Conservation (phyloP, 2,329 filamentous ascomycete genomes). For the Fusarium newnesense region DNA sequence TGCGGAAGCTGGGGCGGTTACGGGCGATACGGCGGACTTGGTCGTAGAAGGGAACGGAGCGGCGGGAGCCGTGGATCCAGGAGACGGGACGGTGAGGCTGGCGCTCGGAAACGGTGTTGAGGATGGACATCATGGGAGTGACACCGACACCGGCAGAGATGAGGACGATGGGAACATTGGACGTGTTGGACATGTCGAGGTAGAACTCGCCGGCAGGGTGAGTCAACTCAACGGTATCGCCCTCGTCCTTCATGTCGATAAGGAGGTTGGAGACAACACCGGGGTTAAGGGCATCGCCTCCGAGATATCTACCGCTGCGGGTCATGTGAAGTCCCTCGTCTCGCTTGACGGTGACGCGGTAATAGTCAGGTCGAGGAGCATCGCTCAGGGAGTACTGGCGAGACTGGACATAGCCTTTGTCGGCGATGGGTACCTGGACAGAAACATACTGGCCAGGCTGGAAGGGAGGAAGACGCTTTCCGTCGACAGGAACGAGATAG, state of each 20-base stretch:
- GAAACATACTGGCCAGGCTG: conserved; percentile 79
- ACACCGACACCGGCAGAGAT: conserved; percentile 71
- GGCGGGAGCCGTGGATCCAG: conserved; percentile 68
- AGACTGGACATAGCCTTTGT: conserved; percentile 68
- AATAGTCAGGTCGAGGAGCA: conserved; percentile 68
- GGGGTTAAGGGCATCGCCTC: conserved; percentile 57
- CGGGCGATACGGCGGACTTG: conserved; percentile 59
- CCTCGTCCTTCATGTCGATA: conserved; percentile 69
- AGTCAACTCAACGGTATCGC: conserved; percentile 71
- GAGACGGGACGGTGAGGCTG: conserved; percentile 61
- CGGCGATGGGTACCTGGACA: conserved; percentile 66
- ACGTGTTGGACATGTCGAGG: conserved; percentile 56
- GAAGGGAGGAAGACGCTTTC: conserved; percentile 68
- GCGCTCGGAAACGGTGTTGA: conserved; percentile 62
- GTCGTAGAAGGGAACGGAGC: conserved; percentile 62
- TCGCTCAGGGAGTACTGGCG: conserved; percentile 80
- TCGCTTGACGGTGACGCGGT: conserved; percentile 77
- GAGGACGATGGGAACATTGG: conserved; percentile 61
- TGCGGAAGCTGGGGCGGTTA: conserved; percentile 49
- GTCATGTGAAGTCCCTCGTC: conserved; percentile 64
- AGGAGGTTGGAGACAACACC: conserved; percentile 77
- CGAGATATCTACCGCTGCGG: conserved; percentile 34
- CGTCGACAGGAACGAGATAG: conserved; percentile 73
- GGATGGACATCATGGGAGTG: conserved; percentile 69
- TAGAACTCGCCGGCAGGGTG: conserved; percentile 74